phyloP scores from a whole-genome alignment of 2,329 filamentous ascomycete genomes.

The Aspergillus flavus region DNA sequence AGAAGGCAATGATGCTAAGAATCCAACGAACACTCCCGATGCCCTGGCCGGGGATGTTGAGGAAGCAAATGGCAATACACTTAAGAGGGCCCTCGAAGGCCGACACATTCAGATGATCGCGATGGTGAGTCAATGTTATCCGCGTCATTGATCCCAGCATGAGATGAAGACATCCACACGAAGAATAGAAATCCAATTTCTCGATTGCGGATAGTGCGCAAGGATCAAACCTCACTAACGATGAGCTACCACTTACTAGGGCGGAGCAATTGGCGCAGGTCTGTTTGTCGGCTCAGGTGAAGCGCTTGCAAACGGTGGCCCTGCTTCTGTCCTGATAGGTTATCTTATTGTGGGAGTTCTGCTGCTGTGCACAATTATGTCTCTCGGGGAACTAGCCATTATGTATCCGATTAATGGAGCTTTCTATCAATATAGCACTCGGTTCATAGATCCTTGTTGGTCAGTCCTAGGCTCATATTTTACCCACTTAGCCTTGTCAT shows the following conservation, averaged over 20 bases:
- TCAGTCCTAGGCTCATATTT: background rate
- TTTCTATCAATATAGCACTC: background rate
- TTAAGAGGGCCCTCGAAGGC: background rate
- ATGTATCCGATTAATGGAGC: background rate
- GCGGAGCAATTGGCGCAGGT: background rate
- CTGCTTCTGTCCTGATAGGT: background rate
- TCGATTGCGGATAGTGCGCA: background rate
- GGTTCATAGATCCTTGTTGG: background rate
- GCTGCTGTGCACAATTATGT: background rate
- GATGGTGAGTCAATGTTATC: background rate
- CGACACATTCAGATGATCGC: background rate
- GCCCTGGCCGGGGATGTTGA: background rate
- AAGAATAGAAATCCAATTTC: background rate
- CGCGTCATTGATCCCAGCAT: no score
- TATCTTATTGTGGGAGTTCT: background rate
- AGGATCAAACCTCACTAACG: background rate
- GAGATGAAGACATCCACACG: background rate
- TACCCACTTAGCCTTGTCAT: accelerated
- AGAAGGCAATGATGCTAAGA: background rate
- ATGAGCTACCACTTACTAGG: background rate
- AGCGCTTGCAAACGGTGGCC: background rate
- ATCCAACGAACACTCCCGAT: background rate
- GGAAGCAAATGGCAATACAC: background rate
- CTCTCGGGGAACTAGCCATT: background rate
- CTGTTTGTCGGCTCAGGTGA: background rate